phyloP scores from a whole-genome alignment of 768 basidiomycete species.

The Russula abietina region DNA sequence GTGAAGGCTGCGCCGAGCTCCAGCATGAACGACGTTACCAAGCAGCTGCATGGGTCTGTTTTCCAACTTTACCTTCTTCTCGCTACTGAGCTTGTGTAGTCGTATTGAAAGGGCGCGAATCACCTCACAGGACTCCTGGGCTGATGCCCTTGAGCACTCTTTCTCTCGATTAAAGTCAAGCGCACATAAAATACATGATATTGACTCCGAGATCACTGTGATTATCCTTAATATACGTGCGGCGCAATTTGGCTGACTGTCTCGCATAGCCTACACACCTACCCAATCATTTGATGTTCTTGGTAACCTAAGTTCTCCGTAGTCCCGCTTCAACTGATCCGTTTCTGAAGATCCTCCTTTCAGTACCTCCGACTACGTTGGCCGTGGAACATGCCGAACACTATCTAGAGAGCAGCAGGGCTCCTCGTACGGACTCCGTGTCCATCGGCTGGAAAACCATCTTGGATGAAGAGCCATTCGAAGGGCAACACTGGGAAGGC shows the following conservation, averaged over 20 bases:
- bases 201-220: conserved; percentile 65
- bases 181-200: conserved; percentile 45
- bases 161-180: conserved; percentile 48
- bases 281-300: conserved; percentile 66
- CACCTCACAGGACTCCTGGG: conserved; percentile 55
- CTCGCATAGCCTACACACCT: conserved; percentile 11
- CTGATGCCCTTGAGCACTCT: conserved; percentile 51
- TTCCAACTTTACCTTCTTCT: neutral
- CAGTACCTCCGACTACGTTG: conserved; percentile 42
- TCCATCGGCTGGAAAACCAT: conserved; percentile 73
- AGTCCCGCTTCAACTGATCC: neutral
- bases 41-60: conserved; percentile 50
- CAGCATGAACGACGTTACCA: conserved; percentile 51
- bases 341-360: conserved; percentile 46
- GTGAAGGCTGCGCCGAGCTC: conserved; percentile 51
- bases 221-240: conserved; percentile 4
- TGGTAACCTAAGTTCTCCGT: conserved; percentile 38
- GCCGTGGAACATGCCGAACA: conserved; percentile 51
- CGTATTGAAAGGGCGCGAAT: conserved; percentile 64
- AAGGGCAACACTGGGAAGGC: conserved; percentile 83
- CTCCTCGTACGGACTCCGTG: conserved; percentile 38
- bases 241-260: neutral
- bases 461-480: conserved; percentile 73
- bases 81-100: conserved; percentile 33
- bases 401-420: conserved; percentile 43